These are phyloP conservation scores for Arctium minus DNA, from an alignment of 129 eudicot species.

Conservation along the genomic window DNA sequence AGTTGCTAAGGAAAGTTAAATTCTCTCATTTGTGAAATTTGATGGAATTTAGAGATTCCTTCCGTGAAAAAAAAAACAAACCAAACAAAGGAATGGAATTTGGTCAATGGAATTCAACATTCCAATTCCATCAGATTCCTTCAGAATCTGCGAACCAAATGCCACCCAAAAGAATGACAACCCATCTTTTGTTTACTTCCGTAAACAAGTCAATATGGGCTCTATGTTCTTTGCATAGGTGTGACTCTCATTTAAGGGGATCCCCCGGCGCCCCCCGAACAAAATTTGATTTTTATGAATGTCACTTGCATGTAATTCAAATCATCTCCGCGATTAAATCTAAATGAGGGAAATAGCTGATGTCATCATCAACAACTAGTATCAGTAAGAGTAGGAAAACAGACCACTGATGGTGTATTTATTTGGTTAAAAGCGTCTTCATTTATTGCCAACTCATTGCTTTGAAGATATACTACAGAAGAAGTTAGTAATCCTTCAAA, in stretches of 20 bases:
- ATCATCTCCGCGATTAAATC: not conserved
- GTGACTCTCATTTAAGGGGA: too few species aligned
- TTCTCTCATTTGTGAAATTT: too few species aligned
- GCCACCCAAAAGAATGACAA: not conserved
- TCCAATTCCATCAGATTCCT: too few species aligned
- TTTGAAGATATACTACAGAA: not conserved
- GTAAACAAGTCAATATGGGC: not conserved
- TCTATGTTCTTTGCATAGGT: not conserved
- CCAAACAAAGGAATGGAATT: too few species aligned
- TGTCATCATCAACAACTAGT: not conserved
- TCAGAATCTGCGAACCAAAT: too few species aligned
- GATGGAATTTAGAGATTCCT: too few species aligned
- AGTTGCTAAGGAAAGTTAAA: too few species aligned
- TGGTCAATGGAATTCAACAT: too few species aligned
- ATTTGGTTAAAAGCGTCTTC: not conserved
- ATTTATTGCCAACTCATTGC: not conserved
- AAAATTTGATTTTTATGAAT: too few species aligned
- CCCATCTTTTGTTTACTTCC: not conserved
- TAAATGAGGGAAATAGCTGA: not conserved
- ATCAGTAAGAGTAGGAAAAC: slow-evolving; percentile 7
- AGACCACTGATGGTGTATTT: not conserved
- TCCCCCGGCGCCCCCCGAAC: too few species aligned
- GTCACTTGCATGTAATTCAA: not conserved
- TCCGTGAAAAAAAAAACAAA: too few species aligned
- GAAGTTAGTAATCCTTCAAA: not conserved